phyloP scores from a whole-genome alignment of 1,139 yeast genomes.

The Debaryomyces psychrophilus region DNA sequence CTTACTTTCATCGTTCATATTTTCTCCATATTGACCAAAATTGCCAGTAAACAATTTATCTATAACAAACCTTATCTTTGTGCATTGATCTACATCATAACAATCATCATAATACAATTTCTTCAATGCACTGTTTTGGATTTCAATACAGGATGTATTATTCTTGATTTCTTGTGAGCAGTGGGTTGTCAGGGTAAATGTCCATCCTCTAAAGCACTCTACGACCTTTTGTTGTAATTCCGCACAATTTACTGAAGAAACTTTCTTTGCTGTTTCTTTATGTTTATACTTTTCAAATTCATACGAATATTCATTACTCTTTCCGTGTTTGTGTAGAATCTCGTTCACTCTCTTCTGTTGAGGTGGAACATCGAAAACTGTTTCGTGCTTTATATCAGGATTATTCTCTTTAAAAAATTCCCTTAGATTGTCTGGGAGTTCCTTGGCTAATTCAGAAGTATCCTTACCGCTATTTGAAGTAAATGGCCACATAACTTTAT shows the following conservation, averaged over 20 bases:
- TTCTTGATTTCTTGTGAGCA: slow-evolving; percentile 35
- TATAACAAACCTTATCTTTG: slow-evolving; percentile 38
- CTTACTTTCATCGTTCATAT: slow-evolving; percentile 30
- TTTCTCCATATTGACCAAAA: slow-evolving; percentile 45
- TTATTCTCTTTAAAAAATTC: slow-evolving; percentile 37
- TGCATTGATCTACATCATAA: slow-evolving; percentile 41
- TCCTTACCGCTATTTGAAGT: slow-evolving; percentile 19
- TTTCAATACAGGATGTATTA: slow-evolving; percentile 35
- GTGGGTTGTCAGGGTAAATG: slow-evolving; percentile 28
- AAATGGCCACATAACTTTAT: slow-evolving; percentile 28
- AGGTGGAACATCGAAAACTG: slow-evolving; percentile 31
- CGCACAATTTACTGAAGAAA: slow-evolving; percentile 42
- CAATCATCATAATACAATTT: slow-evolving; percentile 44
- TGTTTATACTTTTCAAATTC: slow-evolving; percentile 40
- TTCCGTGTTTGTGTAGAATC: slow-evolving; percentile 25
- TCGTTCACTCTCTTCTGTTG: slow-evolving; percentile 34
- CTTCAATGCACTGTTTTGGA: slow-evolving; percentile 41
- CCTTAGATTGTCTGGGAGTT: slow-evolving; percentile 33
- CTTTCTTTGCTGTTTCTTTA: slow-evolving; percentile 29
- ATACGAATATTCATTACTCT: slow-evolving; percentile 23
- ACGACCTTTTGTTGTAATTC: slow-evolving; percentile 44
- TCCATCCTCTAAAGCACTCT: slow-evolving; percentile 42
- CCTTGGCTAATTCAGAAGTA: slow-evolving; percentile 26
- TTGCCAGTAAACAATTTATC: slow-evolving; percentile 42
- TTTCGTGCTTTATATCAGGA: slow-evolving; percentile 31